These are phyloP conservation scores for Letharia lupina DNA, from an alignment of 495 filamentous ascomycete species.

Conservation along the genomic window DNA sequence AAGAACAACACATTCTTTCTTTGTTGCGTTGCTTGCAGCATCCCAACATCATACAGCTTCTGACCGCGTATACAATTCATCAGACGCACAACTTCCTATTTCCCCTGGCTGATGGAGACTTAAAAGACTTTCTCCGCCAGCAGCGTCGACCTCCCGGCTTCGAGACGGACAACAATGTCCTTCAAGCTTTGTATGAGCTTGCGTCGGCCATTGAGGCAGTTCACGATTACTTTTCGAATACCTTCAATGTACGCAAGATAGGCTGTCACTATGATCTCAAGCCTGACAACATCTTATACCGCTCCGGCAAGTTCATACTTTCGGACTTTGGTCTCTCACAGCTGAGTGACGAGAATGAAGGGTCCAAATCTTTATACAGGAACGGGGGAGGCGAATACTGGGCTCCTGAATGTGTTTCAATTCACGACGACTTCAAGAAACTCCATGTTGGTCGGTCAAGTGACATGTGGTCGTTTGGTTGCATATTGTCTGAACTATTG, in stretches of 20 bases:
- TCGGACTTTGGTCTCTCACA: conserved; percentile 17
- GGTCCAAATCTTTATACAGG: conserved; percentile 12
- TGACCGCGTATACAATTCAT: background rate
- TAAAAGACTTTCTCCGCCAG: background rate
- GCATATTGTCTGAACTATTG: conserved; percentile 27
- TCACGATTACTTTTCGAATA: conserved; percentile 15
- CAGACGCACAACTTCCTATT: background rate
- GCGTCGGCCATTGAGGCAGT: conserved; percentile 16
- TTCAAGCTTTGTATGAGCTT: conserved; percentile 2
- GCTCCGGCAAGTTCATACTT: conserved; percentile 22
- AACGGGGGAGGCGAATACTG: background rate
- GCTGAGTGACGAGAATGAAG: background rate
- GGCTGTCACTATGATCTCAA: conserved; percentile 26
- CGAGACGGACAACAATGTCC: background rate
- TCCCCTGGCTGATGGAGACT: background rate
- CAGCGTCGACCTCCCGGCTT: background rate
- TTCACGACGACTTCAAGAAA: conserved; percentile 6
- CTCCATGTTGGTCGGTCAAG: conserved; percentile 18
- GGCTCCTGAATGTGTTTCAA: background rate
- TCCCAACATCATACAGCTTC: conserved; percentile 5
- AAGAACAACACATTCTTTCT: background rate
- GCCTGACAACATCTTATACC: conserved; percentile 25
- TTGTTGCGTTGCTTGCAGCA: background rate
- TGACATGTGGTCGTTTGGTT: conserved; percentile 31
- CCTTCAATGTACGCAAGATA: conserved; percentile 11